Percentiles rank a stretch among this genome's conserved stretches.
Conservation (phyloP, 1,139 yeast genomes). For the Yamadazyma kanchanaburiensis region DNA sequence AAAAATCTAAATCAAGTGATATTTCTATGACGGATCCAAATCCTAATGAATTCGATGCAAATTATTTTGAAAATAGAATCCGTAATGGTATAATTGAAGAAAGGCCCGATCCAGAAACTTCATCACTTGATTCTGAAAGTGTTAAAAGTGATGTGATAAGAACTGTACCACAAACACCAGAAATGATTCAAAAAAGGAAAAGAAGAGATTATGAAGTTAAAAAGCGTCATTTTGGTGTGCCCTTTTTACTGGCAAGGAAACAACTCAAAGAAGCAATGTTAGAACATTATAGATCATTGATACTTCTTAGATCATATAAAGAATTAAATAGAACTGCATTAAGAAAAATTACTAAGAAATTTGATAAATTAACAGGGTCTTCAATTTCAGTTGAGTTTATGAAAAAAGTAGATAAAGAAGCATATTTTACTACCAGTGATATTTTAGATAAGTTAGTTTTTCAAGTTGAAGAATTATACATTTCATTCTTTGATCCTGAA, state of each 20-base stretch:
- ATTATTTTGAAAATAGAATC: slow-evolving; percentile 37
- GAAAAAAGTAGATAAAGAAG: slow-evolving; percentile 50
- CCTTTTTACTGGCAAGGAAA: slow-evolving; percentile 68
- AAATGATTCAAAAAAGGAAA: slow-evolving; percentile 15
- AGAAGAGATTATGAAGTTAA: slow-evolving; percentile 32
- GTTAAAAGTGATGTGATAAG: slow-evolving; percentile 2
- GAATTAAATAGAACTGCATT: slow-evolving; percentile 82
- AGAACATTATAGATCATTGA: slow-evolving; percentile 78
- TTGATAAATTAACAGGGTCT: slow-evolving; percentile 67
- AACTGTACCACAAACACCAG: slow-evolving; percentile 4
- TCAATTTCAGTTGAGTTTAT: slow-evolving; percentile 52
- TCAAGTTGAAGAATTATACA: slow-evolving; percentile 66
- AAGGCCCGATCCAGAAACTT: slow-evolving; percentile 7
- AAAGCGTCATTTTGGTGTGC: slow-evolving; percentile 40
- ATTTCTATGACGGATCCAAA: slow-evolving; percentile 13
- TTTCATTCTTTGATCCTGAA: slow-evolving; percentile 59
- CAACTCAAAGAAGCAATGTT: slow-evolving; percentile 74
- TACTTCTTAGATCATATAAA: slow-evolving; percentile 72
- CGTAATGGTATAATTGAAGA: slow-evolving; percentile 30
- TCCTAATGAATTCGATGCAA: slow-evolving; percentile 22
- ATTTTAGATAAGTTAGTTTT: slow-evolving; percentile 58
- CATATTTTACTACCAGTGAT: slow-evolving; percentile 65
- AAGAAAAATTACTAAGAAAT: slow-evolving; percentile 84
- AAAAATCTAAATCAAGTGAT: slow-evolving; percentile 9
- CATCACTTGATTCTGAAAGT: slow-evolving; percentile 17